Evolutionary conservation across 2,329 filamentous ascomycete genomes (phyloP).

Genomic region (Saccharata proteae): DNA sequence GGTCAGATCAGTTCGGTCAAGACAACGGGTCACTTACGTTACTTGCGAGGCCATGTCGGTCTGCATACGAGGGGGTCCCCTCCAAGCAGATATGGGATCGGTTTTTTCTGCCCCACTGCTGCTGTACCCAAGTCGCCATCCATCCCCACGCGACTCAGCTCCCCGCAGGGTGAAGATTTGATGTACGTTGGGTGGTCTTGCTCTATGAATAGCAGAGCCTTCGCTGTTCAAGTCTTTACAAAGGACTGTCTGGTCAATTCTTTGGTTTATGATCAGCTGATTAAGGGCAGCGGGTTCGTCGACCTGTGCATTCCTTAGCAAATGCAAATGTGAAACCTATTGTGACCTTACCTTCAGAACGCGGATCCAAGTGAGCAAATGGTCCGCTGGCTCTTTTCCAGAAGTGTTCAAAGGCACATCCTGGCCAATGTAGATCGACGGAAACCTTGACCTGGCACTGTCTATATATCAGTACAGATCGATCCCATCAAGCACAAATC

Average conservation of each 20-base stretch:
- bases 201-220: slow-evolving; percentile 20
- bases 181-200: slow-evolving; percentile 55
- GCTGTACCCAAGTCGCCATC: slow-evolving; percentile 28
- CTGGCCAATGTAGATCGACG: slow-evolving; percentile 44
- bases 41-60: slow-evolving; percentile 62
- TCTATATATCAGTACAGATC: too few relatives aligned
- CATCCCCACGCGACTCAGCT: slow-evolving; percentile 46
- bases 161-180: slow-evolving; percentile 55
- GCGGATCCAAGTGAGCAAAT: slow-evolving; percentile 66
- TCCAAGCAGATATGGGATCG: slow-evolving; percentile 41
- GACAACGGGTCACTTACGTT: slow-evolving; percentile 21
- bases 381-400: slow-evolving; percentile 59
- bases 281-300: slow-evolving; percentile 68
- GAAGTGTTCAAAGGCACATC: slow-evolving; percentile 43
- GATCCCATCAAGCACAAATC: too few relatives aligned
- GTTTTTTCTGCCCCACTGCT: slow-evolving; percentile 34
- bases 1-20: too few relatives aligned
- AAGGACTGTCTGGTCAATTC: slow-evolving; percentile 74
- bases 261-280: slow-evolving; percentile 69
- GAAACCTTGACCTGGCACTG: too few relatives aligned
- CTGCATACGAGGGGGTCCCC: slow-evolving; percentile 58
- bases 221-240: slow-evolving; percentile 55
- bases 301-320: slow-evolving; percentile 39
- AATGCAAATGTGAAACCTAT: background rate
- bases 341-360: slow-evolving; percentile 53